Conservation (phyloP, 2,329 filamentous ascomycete genomes). For the Aspergillus puulaauensis region DNA sequence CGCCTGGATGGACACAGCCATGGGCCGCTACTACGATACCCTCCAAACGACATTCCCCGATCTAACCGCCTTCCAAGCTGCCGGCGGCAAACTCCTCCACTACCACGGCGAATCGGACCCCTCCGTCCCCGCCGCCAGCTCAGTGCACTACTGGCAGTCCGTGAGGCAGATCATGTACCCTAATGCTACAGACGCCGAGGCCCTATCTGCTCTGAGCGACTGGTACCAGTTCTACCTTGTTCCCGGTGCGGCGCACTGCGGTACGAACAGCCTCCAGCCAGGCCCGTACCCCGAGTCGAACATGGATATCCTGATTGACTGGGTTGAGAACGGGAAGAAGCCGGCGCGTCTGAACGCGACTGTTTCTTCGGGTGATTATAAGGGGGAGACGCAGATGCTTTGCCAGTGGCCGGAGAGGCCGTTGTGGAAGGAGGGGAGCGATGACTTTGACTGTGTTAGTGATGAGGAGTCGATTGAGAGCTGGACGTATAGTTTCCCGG, state of each 20-base stretch:
- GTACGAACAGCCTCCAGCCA: conserved; percentile 46
- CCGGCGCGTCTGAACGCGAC: conserved; percentile 48
- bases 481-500: conserved; percentile 17
- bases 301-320: conserved; percentile 50
- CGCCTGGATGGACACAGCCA: conserved; percentile 54
- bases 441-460: conserved; percentile 14
- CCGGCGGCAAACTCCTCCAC: conserved; percentile 58
- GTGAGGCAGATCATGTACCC: conserved; percentile 54
- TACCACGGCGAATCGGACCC: conserved; percentile 59
- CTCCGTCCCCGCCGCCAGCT: conserved; percentile 54
- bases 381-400: conserved; percentile 34
- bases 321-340: conserved; percentile 52
- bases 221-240: conserved; percentile 59
- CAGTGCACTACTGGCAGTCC: conserved; percentile 56
- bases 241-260: conserved; percentile 56
- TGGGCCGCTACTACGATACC: conserved; percentile 50
- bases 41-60: conserved; percentile 57
- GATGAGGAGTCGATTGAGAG: conserved; percentile 18
- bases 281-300: conserved; percentile 49
- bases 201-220: conserved; percentile 33
- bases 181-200: conserved; percentile 37
- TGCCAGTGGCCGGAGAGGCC: conserved; percentile 37
- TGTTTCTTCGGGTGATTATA: conserved; percentile 29
- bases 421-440: conserved; percentile 22
- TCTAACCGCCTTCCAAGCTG: conserved; percentile 49